Conservation (phyloP, 2,329 filamentous ascomycete genomes). For the Incumbomyces delicatus region DNA sequence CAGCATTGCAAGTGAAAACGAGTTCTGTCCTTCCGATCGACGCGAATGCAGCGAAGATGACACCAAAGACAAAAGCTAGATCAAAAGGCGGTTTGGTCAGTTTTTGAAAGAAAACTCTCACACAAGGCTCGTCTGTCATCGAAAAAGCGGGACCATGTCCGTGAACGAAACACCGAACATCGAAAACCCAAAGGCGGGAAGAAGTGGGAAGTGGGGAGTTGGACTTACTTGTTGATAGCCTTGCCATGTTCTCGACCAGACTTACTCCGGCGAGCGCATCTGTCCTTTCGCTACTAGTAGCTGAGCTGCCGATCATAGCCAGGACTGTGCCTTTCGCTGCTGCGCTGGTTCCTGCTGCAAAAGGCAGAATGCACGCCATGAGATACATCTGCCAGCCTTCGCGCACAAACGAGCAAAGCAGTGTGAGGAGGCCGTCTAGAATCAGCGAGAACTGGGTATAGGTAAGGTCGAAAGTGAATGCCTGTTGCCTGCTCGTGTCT, state of each 20-base stretch:
- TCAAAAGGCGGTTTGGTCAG: background rate
- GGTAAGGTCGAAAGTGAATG: slow-evolving; percentile 54
- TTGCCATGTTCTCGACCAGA: slow-evolving; percentile 59
- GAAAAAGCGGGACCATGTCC: no score
- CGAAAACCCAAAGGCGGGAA: no score
- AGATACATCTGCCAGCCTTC: slow-evolving; percentile 60
- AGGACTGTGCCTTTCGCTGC: slow-evolving; percentile 66
- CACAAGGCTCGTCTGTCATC: no score
- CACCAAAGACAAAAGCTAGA: slow-evolving; percentile 52
- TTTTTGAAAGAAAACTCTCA: background rate
- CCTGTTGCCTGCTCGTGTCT: slow-evolving; percentile 21
- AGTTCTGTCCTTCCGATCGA: slow-evolving; percentile 49
- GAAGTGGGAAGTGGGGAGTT: no score
- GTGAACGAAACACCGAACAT: no score
- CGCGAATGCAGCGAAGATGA: slow-evolving; percentile 56
- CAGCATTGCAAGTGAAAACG: slow-evolving; percentile 59
- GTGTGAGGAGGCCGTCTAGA: slow-evolving; percentile 55
- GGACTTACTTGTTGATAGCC: slow-evolving; percentile 44
- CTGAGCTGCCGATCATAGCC: slow-evolving; percentile 53
- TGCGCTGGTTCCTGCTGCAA: slow-evolving; percentile 59
- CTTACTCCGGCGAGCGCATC: slow-evolving; percentile 62
- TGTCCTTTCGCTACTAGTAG: slow-evolving; percentile 38
- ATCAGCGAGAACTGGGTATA: slow-evolving; percentile 58
- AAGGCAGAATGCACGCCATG: slow-evolving; percentile 54
- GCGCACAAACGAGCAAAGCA: slow-evolving; percentile 52